Evolutionary conservation across 148 eudicot genomes (phyloP).

Genomic region (Vaccinium myrtillus): DNA sequence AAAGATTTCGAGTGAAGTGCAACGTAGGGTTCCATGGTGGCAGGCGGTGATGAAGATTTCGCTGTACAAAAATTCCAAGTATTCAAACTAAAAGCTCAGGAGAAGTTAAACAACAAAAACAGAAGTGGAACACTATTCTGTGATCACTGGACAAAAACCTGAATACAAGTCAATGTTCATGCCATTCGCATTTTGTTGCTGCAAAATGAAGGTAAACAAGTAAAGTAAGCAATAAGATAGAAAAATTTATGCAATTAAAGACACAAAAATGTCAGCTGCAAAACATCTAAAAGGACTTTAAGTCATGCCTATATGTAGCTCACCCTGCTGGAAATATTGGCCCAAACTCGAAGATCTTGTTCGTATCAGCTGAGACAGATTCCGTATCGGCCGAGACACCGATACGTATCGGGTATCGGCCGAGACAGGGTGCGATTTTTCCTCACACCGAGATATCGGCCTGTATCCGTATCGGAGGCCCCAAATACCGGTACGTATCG

Average conservation of each 20-base stretch:
- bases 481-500: too few relatives aligned
- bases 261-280: background rate
- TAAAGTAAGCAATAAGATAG: background rate
- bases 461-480: too few relatives aligned
- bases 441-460: too few relatives aligned
- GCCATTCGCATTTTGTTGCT: slow-evolving; percentile 32
- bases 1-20: slow-evolving; percentile 73
- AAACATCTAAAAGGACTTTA: slow-evolving; percentile 15
- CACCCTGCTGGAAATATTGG: slow-evolving; percentile 50
- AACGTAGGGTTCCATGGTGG: slow-evolving; percentile 49
- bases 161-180: too few relatives aligned
- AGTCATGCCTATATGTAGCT: slow-evolving; percentile 24
- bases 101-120: background rate
- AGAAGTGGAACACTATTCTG: background rate
- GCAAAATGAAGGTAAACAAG: slow-evolving; percentile 22
- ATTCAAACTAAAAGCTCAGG: slow-evolving; percentile 7
- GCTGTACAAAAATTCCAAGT: slow-evolving; percentile 43
- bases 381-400: too few relatives aligned
- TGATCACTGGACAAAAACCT: too few relatives aligned
- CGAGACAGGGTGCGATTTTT: too few relatives aligned
- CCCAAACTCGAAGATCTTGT: slow-evolving; percentile 48
- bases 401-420: too few relatives aligned
- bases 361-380: too few relatives aligned
- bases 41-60: slow-evolving; percentile 63
- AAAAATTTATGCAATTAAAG: background rate